phyloP scores from a whole-genome alignment of 371 early-diverging fungal genomes.

The Mortierella sp. region DNA sequence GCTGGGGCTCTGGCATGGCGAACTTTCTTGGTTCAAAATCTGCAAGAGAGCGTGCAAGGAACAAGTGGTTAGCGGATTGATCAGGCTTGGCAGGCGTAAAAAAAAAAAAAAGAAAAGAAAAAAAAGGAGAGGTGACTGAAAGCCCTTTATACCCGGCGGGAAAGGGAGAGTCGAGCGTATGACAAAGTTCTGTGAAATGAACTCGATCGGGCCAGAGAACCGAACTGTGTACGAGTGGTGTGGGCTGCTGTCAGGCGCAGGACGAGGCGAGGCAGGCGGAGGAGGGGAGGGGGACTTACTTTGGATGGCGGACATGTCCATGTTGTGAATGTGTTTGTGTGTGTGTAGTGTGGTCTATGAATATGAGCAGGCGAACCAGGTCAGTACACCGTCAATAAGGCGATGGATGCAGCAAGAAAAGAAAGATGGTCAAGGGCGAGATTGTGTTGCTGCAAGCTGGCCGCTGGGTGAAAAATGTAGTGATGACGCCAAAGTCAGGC shows the following conservation, averaged over 20 bases:
- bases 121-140: neutral
- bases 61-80: neutral
- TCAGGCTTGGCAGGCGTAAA: neutral
- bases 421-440: neutral
- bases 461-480: neutral
- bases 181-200: neutral
- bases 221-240: neutral
- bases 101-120: conserved; percentile 1
- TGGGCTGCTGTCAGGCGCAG: conserved; percentile 1
- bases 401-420: neutral
- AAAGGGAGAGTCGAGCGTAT: neutral
- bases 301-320: conserved; percentile 53
- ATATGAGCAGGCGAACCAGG: neutral
- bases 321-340: conserved; percentile 10
- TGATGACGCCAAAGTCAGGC: neutral
- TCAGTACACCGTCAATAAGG: too few relatives aligned
- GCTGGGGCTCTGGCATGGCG: conserved; percentile 3
- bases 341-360: neutral
- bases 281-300: conserved; percentile 26
- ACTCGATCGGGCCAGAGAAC: neutral
- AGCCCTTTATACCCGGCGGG: too few relatives aligned
- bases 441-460: neutral
- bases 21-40: conserved; percentile 8
- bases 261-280: conserved; percentile 2
- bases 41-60: neutral